Base-by-base conservation (phyloP, 768 basidiomycete species). In the Hydnum rufescens region DNA sequence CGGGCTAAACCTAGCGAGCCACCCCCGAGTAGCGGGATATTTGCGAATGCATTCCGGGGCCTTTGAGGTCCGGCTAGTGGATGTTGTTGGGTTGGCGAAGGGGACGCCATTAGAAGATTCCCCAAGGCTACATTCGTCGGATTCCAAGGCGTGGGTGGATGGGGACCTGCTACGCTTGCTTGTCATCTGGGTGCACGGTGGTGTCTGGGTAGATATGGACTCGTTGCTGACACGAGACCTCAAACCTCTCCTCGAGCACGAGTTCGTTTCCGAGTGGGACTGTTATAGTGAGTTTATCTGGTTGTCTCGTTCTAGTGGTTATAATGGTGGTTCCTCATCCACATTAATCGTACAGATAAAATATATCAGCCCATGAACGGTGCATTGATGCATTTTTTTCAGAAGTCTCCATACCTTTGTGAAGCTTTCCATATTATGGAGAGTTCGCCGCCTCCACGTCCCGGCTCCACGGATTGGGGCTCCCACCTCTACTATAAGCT, bases 191-290 rank as follows among this genome's bases (percentile, higher is more conserved):
- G 77, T 75, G 55, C 78, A 75, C 60, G 93, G 93, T 1, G 93
- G 93, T 0, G 76, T 95, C 23, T 97, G 93, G 93, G 72, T 96
- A 46, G 93, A 99, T 63, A 95, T 96, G 89, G 93, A 99, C 65
- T 84, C 84, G 49, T 72, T 97, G 52, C 68, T 96, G 57, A 93
- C 88, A 43, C 70, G 93, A 52, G 85, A 90, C 66, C 67, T 97
- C 31, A 70, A 78, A 2, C 89, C 92, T 5, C 69, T 96, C 52
- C 71, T 84, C 4, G 92, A 95, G 63, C 82, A 87, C 60, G 93
- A 99, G 65, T 99, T 92, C 62, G 87, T 96, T 5, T 93, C 88
- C 1, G 90, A 99, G 60, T 99, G 93, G 93, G 93, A 99, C 62
- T 96, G 93, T 64, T 96, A 96, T 60, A 86, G 92, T 89, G 62